Percentiles rank a stretch among this genome's conserved stretches.
Conservation (phyloP, 805 yeast genomes). For the Ogataea trehaloabstinens region DNA sequence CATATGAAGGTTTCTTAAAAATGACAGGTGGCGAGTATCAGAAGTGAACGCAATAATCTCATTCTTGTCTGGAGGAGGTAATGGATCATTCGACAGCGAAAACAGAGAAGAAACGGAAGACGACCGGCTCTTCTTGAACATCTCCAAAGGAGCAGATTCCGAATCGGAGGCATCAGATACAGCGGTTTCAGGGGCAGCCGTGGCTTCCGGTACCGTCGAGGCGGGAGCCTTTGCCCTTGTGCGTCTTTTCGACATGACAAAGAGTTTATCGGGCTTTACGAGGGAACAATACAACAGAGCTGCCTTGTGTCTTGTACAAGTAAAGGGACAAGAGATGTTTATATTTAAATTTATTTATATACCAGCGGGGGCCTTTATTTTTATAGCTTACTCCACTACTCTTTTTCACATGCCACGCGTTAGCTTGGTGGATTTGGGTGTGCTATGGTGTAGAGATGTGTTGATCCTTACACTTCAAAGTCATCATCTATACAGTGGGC, state of each 20-base stretch:
- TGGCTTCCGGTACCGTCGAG: background rate
- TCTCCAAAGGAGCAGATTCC: constrained; percentile 12
- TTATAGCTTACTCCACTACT: too few species aligned
- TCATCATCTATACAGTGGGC: too few species aligned
- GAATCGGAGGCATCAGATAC: constrained; percentile 25
- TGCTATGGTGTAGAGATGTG: too few species aligned
- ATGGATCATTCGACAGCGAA: constrained; percentile 53
- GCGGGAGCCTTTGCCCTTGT: constrained; percentile 5
- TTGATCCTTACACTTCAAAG: too few species aligned
- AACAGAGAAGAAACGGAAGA: constrained; percentile 36
- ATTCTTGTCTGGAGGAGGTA: constrained; percentile 73
- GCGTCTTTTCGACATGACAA: constrained; percentile 16
- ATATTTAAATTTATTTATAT: too few species aligned
- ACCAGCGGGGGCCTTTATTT: too few species aligned
- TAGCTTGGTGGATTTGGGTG: too few species aligned
- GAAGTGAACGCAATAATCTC: constrained; percentile 79
- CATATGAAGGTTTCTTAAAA: constrained; percentile 84
- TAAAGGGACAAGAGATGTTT: too few species aligned
- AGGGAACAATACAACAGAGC: too few species aligned
- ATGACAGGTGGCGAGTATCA: constrained; percentile 81
- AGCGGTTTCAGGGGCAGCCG: constrained; percentile 16
- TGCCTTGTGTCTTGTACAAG: too few species aligned
- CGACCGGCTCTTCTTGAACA: constrained; percentile 26
- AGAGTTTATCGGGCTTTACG: too few species aligned
- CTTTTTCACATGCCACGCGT: too few species aligned